A percentile compares a stretch with the other conserved stretches of the same genome.
Conservation (phyloP, 345 rosid genomes). For the Brassica incana region DNA sequence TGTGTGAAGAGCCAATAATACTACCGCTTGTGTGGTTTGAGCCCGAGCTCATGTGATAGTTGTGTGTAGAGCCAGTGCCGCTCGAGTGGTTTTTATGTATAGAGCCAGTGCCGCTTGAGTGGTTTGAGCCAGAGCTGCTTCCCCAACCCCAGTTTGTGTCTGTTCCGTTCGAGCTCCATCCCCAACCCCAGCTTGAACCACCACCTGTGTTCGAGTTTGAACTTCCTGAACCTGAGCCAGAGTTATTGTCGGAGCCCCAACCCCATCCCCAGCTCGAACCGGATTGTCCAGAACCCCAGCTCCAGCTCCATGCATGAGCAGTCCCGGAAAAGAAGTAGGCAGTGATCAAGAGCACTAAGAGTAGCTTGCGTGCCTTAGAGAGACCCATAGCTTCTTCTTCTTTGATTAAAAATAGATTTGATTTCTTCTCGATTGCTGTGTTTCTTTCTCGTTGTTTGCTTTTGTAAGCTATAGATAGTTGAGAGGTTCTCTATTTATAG, state of each 20-base stretch:
- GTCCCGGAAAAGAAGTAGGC: background rate
- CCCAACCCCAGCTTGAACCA: conserved; percentile 22
- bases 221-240: conserved; percentile 5
- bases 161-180: conserved; percentile 13
- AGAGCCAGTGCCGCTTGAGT: background rate
- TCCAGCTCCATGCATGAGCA: conserved; percentile 26
- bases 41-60: background rate
- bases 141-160: conserved; percentile 23
- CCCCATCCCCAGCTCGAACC: conserved; percentile 10
- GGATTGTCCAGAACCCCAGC: conserved; percentile 3
- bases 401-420: background rate
- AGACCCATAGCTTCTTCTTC: conserved; percentile 4
- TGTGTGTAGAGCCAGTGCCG: background rate
- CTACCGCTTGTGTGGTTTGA: background rate
- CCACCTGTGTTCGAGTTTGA: conserved; percentile 13
- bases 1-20: background rate
- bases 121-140: background rate
- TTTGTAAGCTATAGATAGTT: conserved; percentile 1
- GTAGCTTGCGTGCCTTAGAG: background rate
- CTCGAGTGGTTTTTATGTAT: background rate
- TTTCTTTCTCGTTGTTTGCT: background rate
- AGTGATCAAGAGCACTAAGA: conserved; percentile 1
- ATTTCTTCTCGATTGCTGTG: background rate
- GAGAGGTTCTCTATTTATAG: background rate
- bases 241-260: conserved; percentile 1